phyloP scores from a whole-genome alignment of 805 yeast species.

The Ogataea allantospora region DNA sequence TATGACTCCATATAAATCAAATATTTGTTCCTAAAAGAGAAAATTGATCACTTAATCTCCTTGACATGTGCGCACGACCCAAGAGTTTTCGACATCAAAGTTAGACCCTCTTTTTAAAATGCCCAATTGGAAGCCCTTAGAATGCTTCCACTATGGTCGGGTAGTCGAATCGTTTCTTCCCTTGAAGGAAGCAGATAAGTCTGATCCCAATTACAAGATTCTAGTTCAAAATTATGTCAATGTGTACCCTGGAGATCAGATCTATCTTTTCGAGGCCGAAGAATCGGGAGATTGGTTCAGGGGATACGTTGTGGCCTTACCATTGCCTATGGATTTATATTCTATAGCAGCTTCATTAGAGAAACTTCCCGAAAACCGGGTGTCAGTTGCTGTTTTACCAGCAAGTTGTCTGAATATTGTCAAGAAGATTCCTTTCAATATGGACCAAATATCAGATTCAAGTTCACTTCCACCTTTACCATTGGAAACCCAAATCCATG shows the following conservation, averaged over 20 bases:
- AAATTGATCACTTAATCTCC: conserved; percentile 1
- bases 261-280: conserved; percentile 63
- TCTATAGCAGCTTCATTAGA: conserved; percentile 61
- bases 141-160: conserved; percentile 43
- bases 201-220: conserved; percentile 9
- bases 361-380: conserved; percentile 56
- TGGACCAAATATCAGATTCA: conserved; percentile 12
- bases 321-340: conserved; percentile 67
- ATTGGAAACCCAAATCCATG: conserved; percentile 38
- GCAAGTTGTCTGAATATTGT: conserved; percentile 48
- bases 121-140: conserved; percentile 48
- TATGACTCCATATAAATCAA: conserved; percentile 9
- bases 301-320: conserved; percentile 68
- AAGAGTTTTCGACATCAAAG: conserved; percentile 1
- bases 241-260: conserved; percentile 74
- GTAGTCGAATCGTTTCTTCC: conserved; percentile 48
- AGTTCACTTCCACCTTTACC: conserved; percentile 54
- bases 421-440: conserved; percentile 32
- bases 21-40: conserved; percentile 7
- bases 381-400: conserved; percentile 61
- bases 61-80: conserved; percentile 6
- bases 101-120: conserved; percentile 5
- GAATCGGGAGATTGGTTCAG: conserved; percentile 69
- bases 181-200: conserved; percentile 28
- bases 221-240: conserved; percentile 36